Base-by-base conservation (phyloP, 148 eudicot species). In the Vaccinium corymbosum region DNA sequence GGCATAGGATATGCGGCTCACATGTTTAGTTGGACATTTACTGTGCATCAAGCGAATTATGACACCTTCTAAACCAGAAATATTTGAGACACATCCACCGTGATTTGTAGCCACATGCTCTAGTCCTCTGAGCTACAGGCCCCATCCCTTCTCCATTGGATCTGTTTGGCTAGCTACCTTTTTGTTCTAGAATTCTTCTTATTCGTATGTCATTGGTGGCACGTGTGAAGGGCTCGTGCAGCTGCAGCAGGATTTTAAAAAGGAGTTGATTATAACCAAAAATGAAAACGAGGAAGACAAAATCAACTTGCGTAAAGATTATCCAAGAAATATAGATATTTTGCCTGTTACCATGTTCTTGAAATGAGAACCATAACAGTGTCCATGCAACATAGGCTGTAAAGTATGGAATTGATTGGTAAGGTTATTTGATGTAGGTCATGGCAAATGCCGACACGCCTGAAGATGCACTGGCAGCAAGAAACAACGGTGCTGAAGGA, bases 401-500 rank as follows among this genome's bases (percentile, higher is more conserved):
- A 29, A 71, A 32, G 32, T 71, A 4, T 15, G 32, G 32, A 25
- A 20, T 25, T 81, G 64, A 70, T 59, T n/a, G 38, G 77, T 64
- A 79, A 75, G 82, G 46, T 73, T 25, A 14, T 46, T 82, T 62
- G 38, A 62, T 53, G 85, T 76, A 96, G 99, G 98, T 97, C 76
- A 97, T 97, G 99, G 99, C 99, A 74, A 97, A 97, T 87, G 98
- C 98, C 10, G 99, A 97, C 81, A 93, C 99, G 14, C 99, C 99
- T 19, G 95, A 94, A 73, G 98, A 90, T 89, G 89, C 90, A 68
- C 81, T 91, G 79, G 80, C 97, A 35, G 99, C 99, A 74, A 89
- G 99, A 81, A 91, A 93, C 70, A 94, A 96, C 89, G 99, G 99
- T 75, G 99, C 99, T 79, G 90, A 96, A 91, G 99, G 99, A 53